Conservation (phyloP, 2,329 filamentous ascomycete genomes). For the Ophiosphaerella narmari region DNA sequence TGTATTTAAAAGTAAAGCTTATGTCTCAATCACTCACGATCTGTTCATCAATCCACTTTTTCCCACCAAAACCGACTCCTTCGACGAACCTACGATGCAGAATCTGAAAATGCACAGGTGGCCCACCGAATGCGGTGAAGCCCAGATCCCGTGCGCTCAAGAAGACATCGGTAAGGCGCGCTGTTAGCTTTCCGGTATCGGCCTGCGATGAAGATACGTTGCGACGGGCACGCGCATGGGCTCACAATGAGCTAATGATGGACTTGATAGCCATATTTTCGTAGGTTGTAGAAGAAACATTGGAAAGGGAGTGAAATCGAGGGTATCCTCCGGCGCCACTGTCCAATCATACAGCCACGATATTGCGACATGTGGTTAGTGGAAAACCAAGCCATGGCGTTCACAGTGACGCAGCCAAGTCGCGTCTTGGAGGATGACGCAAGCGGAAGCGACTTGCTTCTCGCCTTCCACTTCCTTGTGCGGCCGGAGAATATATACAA, state of each 20-base stretch:
- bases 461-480: neutral
- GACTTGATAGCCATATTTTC: conserved; percentile 23
- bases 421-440: conserved; percentile 1
- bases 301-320: neutral
- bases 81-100: conserved; percentile 66
- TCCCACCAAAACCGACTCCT: conserved; percentile 51
- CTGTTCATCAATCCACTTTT: conserved; percentile 71
- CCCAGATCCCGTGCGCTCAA: conserved; percentile 62
- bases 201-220: conserved; percentile 18
- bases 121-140: conserved; percentile 69
- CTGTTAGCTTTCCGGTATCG: conserved; percentile 26
- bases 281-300: neutral
- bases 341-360: conserved; percentile 12
- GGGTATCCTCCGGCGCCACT: neutral
- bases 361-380: conserved; percentile 18
- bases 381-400: conserved; percentile 17
- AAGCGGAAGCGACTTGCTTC: neutral
- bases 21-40: conserved; percentile 51
- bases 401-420: neutral
- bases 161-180: conserved; percentile 34
- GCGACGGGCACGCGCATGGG: conserved; percentile 19
- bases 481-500: too few relatives aligned
- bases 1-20: neutral
- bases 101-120: conserved; percentile 72
- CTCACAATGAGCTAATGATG: conserved; percentile 26